These are phyloP conservation scores for Fistulifera solaris DNA, from an alignment of 108 stramenopile species.

Conservation along the genomic window DNA sequence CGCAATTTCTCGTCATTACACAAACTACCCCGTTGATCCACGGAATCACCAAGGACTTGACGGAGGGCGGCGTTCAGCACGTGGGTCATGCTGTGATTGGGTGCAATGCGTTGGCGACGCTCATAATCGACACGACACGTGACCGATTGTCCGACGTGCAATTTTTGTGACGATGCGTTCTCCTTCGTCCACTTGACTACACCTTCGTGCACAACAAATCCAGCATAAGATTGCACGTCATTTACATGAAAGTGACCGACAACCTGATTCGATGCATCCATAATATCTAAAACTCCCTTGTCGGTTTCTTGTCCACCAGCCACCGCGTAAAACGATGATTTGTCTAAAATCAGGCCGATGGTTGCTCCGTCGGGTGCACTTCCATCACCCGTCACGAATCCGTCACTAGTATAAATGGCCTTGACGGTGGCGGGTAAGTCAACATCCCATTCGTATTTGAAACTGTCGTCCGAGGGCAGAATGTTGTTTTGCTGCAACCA, in stretches of 20 bases:
- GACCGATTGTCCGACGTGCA: slow-evolving; percentile 64
- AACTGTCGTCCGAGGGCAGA: slow-evolving; percentile 67
- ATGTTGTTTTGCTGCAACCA: slow-evolving; percentile 74
- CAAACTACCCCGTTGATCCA: slow-evolving; percentile 85
- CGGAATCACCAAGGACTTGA: slow-evolving; percentile 71
- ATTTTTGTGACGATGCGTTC: slow-evolving; percentile 25
- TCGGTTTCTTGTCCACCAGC: slow-evolving; percentile 96
- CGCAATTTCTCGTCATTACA: slow-evolving; percentile 94
- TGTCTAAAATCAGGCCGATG: slow-evolving; percentile 86
- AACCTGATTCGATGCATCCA: slow-evolving; percentile 48
- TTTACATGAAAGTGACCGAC: slow-evolving; percentile 75
- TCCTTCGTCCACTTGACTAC: slow-evolving; percentile 18
- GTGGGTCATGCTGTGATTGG: slow-evolving; percentile 99
- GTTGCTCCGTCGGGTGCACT: slow-evolving; percentile 21
- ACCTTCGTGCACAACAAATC: slow-evolving; percentile 84
- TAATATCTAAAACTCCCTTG: slow-evolving; percentile 53
- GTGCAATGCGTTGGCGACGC: slow-evolving; percentile 79
- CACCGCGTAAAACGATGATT: slow-evolving; percentile 93
- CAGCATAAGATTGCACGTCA: slow-evolving; percentile 82
- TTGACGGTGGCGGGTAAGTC: slow-evolving; percentile 65
- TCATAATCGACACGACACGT: slow-evolving; percentile 89
- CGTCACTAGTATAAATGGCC: slow-evolving; percentile 77
- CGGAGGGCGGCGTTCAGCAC: slow-evolving; percentile 96
- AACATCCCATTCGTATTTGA: slow-evolving; percentile 85
- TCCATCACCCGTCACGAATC: slow-evolving; percentile 45